A percentile compares a stretch with the other conserved stretches of the same genome.
Evolutionary conservation across 2,329 filamentous ascomycete species (phyloP).

Genomic region (Beauveria sp.): DNA sequence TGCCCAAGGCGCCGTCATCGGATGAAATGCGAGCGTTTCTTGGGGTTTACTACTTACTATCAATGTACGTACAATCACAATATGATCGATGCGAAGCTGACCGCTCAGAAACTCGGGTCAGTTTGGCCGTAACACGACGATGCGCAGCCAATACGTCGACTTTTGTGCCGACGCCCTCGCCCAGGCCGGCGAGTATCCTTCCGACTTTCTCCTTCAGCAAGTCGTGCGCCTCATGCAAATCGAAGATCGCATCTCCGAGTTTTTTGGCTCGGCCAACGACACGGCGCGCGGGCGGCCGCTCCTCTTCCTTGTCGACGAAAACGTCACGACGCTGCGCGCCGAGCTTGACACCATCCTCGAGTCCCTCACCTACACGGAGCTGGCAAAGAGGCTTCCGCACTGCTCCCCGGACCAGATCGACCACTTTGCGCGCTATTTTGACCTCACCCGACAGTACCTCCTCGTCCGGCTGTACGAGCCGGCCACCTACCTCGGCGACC

Average conservation of each 20-base stretch:
- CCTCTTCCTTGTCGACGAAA: conserved; percentile 25
- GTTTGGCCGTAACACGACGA: conserved; percentile 26
- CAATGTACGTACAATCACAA: conserved; percentile 24
- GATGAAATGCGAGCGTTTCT: conserved; percentile 32
- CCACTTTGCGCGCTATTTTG: conserved; percentile 19
- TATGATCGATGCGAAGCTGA: neutral
- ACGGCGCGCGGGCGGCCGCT: conserved; percentile 21
- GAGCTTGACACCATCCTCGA: conserved; percentile 27
- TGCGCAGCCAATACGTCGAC: conserved; percentile 26
- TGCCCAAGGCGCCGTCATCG: conserved; percentile 20
- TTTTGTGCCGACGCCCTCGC: conserved; percentile 25
- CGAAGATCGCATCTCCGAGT: conserved; percentile 26
- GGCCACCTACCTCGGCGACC: conserved; percentile 24
- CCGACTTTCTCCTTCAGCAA: conserved; percentile 27
- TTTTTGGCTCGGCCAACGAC: conserved; percentile 24
- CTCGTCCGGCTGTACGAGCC: conserved; percentile 32
- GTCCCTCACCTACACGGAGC: conserved; percentile 21
- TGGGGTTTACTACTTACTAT: conserved; percentile 32
- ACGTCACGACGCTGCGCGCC: conserved; percentile 24
- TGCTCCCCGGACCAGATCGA: conserved; percentile 11
- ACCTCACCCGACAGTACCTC: conserved; percentile 27
- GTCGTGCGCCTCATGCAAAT: conserved; percentile 28
- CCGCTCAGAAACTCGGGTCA: conserved; percentile 27
- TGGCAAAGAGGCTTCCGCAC: conserved; percentile 7
- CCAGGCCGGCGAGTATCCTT: conserved; percentile 17